These are phyloP conservation scores for Psilocybe cubensis DNA, from an alignment of 768 basidiomycete genomes.

Conservation along the genomic window DNA sequence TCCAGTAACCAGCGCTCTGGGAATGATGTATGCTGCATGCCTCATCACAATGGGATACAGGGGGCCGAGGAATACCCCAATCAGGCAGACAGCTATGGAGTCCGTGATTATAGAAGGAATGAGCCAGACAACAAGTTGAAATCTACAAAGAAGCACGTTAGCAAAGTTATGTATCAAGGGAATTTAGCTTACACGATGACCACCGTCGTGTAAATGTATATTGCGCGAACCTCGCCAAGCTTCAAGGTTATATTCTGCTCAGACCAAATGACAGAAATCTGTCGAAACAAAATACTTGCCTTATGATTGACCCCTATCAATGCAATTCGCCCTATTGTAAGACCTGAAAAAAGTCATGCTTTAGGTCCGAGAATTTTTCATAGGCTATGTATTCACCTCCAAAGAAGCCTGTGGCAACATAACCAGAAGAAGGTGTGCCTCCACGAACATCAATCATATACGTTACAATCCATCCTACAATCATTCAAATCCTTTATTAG, in stretches of 20 bases:
- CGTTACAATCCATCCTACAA: slow-evolving; percentile 69
- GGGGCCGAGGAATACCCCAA: slow-evolving; percentile 71
- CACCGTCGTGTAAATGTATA: slow-evolving; percentile 53
- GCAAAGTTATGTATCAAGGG: neutral
- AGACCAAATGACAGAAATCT: neutral
- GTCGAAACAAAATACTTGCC: slow-evolving; percentile 1
- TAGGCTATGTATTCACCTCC: slow-evolving; percentile 48
- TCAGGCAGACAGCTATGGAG: slow-evolving; percentile 60
- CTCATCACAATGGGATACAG: slow-evolving; percentile 77
- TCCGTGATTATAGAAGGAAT: slow-evolving; percentile 47
- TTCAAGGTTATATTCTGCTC: no score
- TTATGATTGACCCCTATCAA: slow-evolving; percentile 54
- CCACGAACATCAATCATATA: slow-evolving; percentile 42
- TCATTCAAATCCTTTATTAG: neutral
- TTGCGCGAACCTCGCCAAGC: slow-evolving; percentile 57
- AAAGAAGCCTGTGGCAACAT: slow-evolving; percentile 54
- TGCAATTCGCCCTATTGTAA: slow-evolving; percentile 55
- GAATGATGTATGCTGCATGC: slow-evolving; percentile 65
- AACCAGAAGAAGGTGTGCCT: slow-evolving; percentile 44
- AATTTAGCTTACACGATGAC: slow-evolving; percentile 44
- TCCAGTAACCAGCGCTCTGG: slow-evolving; percentile 64
- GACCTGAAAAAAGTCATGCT: no score
- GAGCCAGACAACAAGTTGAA: slow-evolving; percentile 29
- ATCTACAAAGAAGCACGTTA: neutral
- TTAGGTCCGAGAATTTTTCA: no score